Percentiles rank a stretch among this genome's conserved stretches.
These are phyloP conservation scores for Eutypa lata DNA, from an alignment of 2,329 filamentous ascomycete species.

Conservation along the genomic window DNA sequence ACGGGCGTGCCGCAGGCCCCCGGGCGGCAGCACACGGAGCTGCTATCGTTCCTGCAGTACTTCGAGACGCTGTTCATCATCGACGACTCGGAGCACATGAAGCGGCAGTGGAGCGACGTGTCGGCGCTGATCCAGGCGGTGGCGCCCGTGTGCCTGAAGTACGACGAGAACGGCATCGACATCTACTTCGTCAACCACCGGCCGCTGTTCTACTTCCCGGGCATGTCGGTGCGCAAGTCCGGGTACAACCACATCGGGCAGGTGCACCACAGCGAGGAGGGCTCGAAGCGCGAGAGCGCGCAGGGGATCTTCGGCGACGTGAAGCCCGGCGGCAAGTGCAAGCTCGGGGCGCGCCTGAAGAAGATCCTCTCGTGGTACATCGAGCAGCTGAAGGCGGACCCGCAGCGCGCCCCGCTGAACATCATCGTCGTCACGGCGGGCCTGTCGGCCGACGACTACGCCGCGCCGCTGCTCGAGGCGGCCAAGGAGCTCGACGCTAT, in stretches of 20 bases:
- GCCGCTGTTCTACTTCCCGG: conserved; percentile 19
- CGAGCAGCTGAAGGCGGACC: conserved; percentile 23
- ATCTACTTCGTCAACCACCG: conserved; percentile 21
- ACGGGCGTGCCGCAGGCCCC: conserved; percentile 18
- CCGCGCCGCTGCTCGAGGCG: conserved; percentile 12
- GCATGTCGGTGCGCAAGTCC: conserved; percentile 22
- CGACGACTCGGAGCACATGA: conserved; percentile 20
- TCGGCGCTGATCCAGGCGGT: conserved; percentile 18
- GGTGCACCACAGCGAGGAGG: conserved; percentile 13
- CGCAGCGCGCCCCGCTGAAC: conserved; percentile 24
- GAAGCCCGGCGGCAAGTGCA: conserved; percentile 24
- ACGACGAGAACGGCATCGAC: conserved; percentile 23
- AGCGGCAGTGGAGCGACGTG: conserved; percentile 20
- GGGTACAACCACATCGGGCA: conserved; percentile 23
- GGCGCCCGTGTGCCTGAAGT: conserved; percentile 17
- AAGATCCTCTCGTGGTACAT: conserved; percentile 25
- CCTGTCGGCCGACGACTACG: conserved; percentile 17
- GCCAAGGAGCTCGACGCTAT: conserved; percentile 16
- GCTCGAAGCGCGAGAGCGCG: conserved; percentile 15
- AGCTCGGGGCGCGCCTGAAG: conserved; percentile 22
- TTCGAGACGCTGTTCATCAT: conserved; percentile 21
- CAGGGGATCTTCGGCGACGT: conserved; percentile 20
- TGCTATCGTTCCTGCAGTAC: conserved; percentile 18
- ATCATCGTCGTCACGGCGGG: conserved; percentile 27
- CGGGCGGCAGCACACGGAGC: conserved; percentile 11